Conservation (phyloP, 1,284 basidiomycete genomes). For the Cystobasidiaceae sp. region DNA sequence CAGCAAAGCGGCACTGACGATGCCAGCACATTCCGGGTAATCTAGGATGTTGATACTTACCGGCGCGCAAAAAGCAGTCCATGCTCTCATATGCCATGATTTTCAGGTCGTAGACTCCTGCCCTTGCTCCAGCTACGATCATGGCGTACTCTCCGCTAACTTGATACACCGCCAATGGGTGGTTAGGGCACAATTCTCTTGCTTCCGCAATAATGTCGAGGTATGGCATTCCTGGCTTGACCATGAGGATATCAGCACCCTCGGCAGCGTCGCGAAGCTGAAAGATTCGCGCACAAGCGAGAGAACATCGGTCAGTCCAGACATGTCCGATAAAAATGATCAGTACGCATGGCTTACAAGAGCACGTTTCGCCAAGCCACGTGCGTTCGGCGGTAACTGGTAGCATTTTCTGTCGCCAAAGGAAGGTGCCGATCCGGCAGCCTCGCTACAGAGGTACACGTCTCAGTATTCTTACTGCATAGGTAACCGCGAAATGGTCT, state of each 20-base stretch:
- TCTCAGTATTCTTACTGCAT: slow-evolving; percentile 53
- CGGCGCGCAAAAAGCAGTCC: slow-evolving; percentile 85
- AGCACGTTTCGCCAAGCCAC: slow-evolving; percentile 86
- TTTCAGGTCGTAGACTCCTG: slow-evolving; percentile 85
- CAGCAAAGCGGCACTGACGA: background rate
- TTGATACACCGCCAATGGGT: slow-evolving; percentile 83
- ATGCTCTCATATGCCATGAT: slow-evolving; percentile 90
- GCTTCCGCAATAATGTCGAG: slow-evolving; percentile 93
- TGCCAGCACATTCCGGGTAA: too few relatives aligned
- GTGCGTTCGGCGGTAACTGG: slow-evolving; percentile 82
- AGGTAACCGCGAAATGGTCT: background rate
- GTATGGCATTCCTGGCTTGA: slow-evolving; percentile 93
- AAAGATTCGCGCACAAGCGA: background rate
- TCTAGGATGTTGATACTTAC: too few relatives aligned
- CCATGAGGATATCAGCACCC: slow-evolving; percentile 98
- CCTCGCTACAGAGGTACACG: too few relatives aligned
- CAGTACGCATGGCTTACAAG: slow-evolving; percentile 59
- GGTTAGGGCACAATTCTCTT: slow-evolving; percentile 70
- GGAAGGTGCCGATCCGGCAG: slow-evolving; percentile 86
- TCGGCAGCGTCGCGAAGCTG: slow-evolving; percentile 84
- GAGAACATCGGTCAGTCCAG: background rate
- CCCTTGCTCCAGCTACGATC: slow-evolving; percentile 85
- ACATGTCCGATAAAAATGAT: background rate
- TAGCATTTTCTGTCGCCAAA: slow-evolving; percentile 97
- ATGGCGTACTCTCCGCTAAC: slow-evolving; percentile 94